Evolutionary conservation across 106 monocot species (phyloP).

Genomic region (Platanthera guangdongensis): DNA sequence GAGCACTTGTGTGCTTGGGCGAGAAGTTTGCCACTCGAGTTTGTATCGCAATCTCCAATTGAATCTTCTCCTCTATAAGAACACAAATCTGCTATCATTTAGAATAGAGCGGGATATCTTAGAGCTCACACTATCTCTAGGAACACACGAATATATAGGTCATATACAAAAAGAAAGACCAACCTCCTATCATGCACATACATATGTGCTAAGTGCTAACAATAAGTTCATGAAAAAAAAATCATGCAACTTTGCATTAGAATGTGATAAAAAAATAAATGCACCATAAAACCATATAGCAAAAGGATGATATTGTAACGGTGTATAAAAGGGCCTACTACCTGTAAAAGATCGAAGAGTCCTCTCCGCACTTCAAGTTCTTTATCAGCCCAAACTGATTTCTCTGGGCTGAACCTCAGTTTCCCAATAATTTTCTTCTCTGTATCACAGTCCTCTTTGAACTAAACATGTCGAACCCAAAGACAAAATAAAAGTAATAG

Average conservation of each 20-base stretch:
- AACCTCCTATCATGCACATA: neutral
- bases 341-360: conserved; percentile 86
- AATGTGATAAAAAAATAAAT: neutral
- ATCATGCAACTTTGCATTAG: neutral
- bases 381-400: conserved; percentile 59
- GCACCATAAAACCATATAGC: neutral
- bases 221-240: neutral
- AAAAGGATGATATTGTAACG: neutral
- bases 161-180: too few species aligned
- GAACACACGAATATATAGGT: too few species aligned
- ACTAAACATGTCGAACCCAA: conserved; percentile 28
- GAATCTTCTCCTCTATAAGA: too few species aligned
- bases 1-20: too few species aligned
- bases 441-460: conserved; percentile 88
- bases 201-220: neutral
- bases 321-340: conserved; percentile 7
- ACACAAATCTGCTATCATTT: too few species aligned
- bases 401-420: conserved; percentile 45
- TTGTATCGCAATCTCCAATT: too few species aligned
- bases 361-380: conserved; percentile 42
- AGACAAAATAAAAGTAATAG: neutral
- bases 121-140: too few species aligned
- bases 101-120: too few species aligned
- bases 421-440: conserved; percentile 85
- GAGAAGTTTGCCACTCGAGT: too few species aligned